These are phyloP conservation scores for Nepenthes mirabilis DNA, from an alignment of 148 eudicot genomes.

Conservation along the genomic window DNA sequence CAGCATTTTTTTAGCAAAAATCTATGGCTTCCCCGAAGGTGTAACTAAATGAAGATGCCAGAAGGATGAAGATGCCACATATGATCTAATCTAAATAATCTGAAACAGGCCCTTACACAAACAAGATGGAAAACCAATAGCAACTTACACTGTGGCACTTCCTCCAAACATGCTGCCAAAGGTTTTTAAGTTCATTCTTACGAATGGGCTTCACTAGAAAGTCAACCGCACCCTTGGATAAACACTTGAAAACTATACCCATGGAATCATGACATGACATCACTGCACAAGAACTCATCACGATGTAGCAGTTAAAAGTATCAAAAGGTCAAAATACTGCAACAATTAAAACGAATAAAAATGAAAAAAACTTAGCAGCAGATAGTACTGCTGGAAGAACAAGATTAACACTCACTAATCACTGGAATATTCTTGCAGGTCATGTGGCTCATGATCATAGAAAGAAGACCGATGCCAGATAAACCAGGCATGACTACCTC, in stretches of 20 bases:
- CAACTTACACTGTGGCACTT: constrained; percentile 66
- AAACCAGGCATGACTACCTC: constrained; percentile 76
- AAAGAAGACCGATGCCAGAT: constrained; percentile 65
- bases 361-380: not conserved
- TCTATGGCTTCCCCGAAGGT: too few relatives aligned
- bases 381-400: not conserved
- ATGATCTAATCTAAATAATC: too few relatives aligned
- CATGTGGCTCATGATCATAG: constrained; percentile 71
- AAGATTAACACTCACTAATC: constrained; percentile 57
- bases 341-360: not conserved
- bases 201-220: constrained; percentile 78
- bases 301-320: constrained; percentile 23
- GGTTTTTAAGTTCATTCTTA: constrained; percentile 72
- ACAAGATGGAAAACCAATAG: constrained; percentile 2
- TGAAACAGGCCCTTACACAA: not conserved
- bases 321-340: constrained; percentile 1
- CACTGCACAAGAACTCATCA: constrained; percentile 54
- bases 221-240: constrained; percentile 79
- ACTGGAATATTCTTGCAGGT: constrained; percentile 72
- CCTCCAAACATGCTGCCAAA: constrained; percentile 95
- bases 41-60: too few relatives aligned
- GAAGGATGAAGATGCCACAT: too few relatives aligned
- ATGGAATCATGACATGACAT: constrained; percentile 78
- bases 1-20: too few relatives aligned
- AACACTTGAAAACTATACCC: constrained; percentile 71